phyloP scores from a whole-genome alignment of 2,329 filamentous ascomycete genomes.

The Diaporthe australafricana region DNA sequence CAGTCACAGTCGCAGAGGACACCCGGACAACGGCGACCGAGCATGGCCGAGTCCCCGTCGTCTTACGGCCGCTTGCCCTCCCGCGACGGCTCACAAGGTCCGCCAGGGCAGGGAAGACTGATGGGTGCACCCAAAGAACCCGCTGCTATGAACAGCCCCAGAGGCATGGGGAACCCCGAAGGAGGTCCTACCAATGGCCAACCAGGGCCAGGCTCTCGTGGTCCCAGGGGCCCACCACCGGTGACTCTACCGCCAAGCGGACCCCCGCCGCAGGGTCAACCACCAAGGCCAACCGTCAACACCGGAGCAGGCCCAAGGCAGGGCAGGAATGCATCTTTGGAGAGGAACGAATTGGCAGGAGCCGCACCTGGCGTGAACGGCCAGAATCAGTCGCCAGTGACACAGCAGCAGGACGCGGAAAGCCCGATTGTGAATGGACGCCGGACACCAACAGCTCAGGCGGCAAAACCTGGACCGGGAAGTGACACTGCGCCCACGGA shows the following conservation, averaged over 20 bases:
- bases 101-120: constrained; percentile 62
- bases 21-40: constrained; percentile 46
- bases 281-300: constrained; percentile 60
- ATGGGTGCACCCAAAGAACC: constrained; percentile 51
- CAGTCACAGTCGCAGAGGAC: constrained; percentile 45
- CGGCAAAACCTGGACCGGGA: constrained; percentile 47
- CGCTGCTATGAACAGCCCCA: constrained; percentile 48
- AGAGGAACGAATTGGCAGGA: constrained; percentile 51
- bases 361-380: constrained; percentile 37
- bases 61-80: constrained; percentile 52
- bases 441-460: constrained; percentile 70
- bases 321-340: constrained; percentile 61
- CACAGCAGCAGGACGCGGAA: constrained; percentile 61
- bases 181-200: constrained; percentile 48
- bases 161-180: constrained; percentile 55
- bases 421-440: constrained; percentile 68
- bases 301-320: constrained; percentile 53
- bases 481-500: constrained; percentile 44
- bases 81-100: constrained; percentile 65
- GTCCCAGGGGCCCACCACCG: constrained; percentile 52
- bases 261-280: constrained; percentile 66
- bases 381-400: constrained; percentile 55
- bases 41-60: constrained; percentile 44
- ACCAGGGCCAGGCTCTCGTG: constrained; percentile 49
- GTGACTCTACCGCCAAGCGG: constrained; percentile 56